Conservation (phyloP, 1,284 basidiomycete genomes). For the Ganoderma lucidum region DNA sequence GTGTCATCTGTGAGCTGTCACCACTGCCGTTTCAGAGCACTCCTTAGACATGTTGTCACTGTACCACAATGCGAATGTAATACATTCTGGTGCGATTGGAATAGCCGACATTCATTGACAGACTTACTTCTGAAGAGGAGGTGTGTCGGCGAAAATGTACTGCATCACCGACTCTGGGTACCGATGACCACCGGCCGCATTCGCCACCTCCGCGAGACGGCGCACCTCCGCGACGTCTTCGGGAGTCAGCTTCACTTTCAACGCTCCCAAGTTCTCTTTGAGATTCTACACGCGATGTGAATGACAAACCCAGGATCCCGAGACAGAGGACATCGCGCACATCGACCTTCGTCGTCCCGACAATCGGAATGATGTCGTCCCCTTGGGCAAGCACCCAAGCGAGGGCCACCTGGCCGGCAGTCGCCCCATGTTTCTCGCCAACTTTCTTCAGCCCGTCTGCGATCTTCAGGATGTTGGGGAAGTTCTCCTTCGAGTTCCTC, state of each 20-base stretch:
- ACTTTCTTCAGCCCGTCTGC: constrained; percentile 46
- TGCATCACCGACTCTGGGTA: constrained; percentile 19
- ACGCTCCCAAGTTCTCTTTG: constrained; percentile 43
- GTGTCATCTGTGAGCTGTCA: too few species aligned
- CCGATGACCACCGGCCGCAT: constrained; percentile 26
- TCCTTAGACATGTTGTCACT: too few species aligned
- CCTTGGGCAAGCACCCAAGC: constrained; percentile 53
- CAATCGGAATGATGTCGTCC: constrained; percentile 48
- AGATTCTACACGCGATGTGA: constrained; percentile 36
- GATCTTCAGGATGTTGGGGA: constrained; percentile 52
- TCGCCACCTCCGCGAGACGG: constrained; percentile 34
- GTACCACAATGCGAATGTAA: too few species aligned
- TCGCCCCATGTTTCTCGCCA: constrained; percentile 44
- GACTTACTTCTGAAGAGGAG: constrained; percentile 21
- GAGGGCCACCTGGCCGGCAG: constrained; percentile 51
- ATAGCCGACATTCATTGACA: not conserved
- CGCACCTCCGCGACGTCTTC: constrained; percentile 42
- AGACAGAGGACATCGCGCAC: constrained; percentile 15
- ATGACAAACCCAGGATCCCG: not conserved
- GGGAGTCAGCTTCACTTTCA: constrained; percentile 37
- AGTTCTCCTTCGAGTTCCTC: constrained; percentile 52
- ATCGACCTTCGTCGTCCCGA: constrained; percentile 40
- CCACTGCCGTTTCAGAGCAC: too few species aligned
- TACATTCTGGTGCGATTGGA: too few species aligned
- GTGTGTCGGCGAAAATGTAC: constrained; percentile 29